Evolutionary conservation across 352 stramenopile genomes (phyloP), one percentile per base, ranked within the genome.

Genomic region (Globisporangium ultimum): DNA sequence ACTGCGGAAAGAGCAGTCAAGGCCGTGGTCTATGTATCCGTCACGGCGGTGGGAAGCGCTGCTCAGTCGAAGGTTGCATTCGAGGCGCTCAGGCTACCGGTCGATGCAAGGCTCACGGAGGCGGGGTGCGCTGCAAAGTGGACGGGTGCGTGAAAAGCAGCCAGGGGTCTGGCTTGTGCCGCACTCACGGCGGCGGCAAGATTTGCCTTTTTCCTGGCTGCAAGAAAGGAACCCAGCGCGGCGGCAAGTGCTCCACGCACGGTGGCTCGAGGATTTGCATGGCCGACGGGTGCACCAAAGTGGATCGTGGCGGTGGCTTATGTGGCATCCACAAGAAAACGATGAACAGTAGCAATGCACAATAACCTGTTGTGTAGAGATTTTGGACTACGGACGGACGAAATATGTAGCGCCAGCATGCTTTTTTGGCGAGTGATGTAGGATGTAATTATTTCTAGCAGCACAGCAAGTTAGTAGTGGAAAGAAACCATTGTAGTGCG

Each of bases 1-100:
- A 57, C 8, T 84, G 74, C 55, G 62, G 18, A 2, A 82, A 80
- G 48, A 74, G 63, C 41, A 58, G 59, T 20, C 72, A 77, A 47
- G 76, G 60, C 48, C 55, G 62, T n/a, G 72, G 72, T 3, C 64
- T 55, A 1, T 96, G 87, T 60, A 92, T 92, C 53, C 84, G 85
- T 45, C 87, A 96, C 60, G 84, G 87, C 14, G 87, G 87, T 18
- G 87, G 87, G 60, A 89, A 91, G 60, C 79, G 85, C 42, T 94
- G 84, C 67, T 48, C 55, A 4, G 61, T 84, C 21, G 55, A 72
- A 24, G 68, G 74, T 46, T 88, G 78, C 45, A 48, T 54, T 9
- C 77, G 69, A 17, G 72, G 68, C 15, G 74, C 74, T 17, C 74
- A 84, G 48, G 70, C 68, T 5, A 69, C 65, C 21, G 74, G 74